A percentile compares a stretch with the other conserved stretches of the same genome.
phyloP scores from a whole-genome alignment of 1,284 basidiomycete species.

The Acaromyces ingoldii region DNA sequence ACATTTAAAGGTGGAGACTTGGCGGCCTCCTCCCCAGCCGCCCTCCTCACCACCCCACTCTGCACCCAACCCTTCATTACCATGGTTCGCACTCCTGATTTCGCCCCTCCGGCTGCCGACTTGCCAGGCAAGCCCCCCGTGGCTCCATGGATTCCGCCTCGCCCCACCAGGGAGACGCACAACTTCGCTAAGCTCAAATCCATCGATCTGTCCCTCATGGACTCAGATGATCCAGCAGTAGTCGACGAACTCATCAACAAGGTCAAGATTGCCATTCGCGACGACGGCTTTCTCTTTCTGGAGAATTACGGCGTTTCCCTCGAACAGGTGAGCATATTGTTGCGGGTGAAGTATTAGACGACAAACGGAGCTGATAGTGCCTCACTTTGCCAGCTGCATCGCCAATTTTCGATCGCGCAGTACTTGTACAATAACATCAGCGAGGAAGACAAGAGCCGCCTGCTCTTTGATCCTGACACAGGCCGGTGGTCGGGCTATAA shows the following conservation, averaged over 20 bases:
- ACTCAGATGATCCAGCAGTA: neutral
- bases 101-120: neutral
- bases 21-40: too few species aligned
- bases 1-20: too few species aligned
- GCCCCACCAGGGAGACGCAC: neutral
- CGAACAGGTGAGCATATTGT: neutral
- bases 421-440: too few species aligned
- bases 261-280: neutral
- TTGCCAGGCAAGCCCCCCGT: neutral
- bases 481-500: too few species aligned
- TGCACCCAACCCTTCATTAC: too few species aligned
- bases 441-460: too few species aligned
- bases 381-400: neutral
- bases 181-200: neutral
- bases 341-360: too few species aligned
- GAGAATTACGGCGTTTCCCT: neutral
- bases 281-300: neutral
- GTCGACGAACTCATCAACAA: neutral
- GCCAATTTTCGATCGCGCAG: neutral
- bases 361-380: too few species aligned
- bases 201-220: neutral
- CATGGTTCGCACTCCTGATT: too few species aligned
- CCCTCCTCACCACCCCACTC: too few species aligned
- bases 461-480: too few species aligned
- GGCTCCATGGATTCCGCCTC: neutral